These are phyloP conservation scores for Streptanthus diversifolius DNA, from an alignment of 345 rosid genomes.

Conservation along the genomic window DNA sequence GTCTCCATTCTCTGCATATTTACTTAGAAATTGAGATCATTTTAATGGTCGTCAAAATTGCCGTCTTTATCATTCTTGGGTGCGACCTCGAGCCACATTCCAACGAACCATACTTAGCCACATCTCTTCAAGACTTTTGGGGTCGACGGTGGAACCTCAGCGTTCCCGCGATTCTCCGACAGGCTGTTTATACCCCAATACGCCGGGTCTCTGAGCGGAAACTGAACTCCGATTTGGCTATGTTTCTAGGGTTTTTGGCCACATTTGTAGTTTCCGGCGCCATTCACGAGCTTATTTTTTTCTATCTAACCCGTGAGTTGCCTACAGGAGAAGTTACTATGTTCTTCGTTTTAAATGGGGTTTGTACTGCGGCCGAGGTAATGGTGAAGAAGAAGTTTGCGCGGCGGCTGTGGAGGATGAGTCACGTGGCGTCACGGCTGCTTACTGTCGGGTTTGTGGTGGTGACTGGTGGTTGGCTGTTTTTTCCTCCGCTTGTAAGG, in stretches of 20 bases:
- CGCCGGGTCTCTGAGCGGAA: background rate
- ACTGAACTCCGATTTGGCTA: background rate
- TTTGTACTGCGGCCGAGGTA: constrained; percentile 28
- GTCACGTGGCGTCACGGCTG: constrained; percentile 5
- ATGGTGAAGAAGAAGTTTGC: constrained; percentile 13
- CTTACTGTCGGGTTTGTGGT: constrained; percentile 39
- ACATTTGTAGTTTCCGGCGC: constrained; percentile 21
- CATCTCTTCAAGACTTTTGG: constrained; percentile 58
- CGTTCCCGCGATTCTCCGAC: constrained; percentile 38
- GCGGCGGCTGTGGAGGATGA: constrained; percentile 12
- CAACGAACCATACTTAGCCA: constrained; percentile 39
- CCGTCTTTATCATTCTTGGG: background rate
- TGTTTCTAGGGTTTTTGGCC: background rate
- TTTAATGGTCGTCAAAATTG: constrained; percentile 26
- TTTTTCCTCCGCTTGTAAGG: constrained; percentile 38
- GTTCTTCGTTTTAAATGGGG: constrained; percentile 36
- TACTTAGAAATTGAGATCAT: constrained; percentile 38
- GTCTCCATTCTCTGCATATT: constrained; percentile 13
- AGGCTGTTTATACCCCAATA: constrained; percentile 36
- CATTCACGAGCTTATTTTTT: constrained; percentile 34
- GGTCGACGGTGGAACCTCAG: constrained; percentile 51
- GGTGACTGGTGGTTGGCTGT: constrained; percentile 37
- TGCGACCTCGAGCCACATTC: constrained; percentile 38
- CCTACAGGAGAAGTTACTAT: constrained; percentile 39
- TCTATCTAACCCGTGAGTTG: constrained; percentile 18